A percentile compares a stretch with the other conserved stretches of the same genome.
Conservation (phyloP, 305 asterid genomes). For the Rubia occidens region DNA sequence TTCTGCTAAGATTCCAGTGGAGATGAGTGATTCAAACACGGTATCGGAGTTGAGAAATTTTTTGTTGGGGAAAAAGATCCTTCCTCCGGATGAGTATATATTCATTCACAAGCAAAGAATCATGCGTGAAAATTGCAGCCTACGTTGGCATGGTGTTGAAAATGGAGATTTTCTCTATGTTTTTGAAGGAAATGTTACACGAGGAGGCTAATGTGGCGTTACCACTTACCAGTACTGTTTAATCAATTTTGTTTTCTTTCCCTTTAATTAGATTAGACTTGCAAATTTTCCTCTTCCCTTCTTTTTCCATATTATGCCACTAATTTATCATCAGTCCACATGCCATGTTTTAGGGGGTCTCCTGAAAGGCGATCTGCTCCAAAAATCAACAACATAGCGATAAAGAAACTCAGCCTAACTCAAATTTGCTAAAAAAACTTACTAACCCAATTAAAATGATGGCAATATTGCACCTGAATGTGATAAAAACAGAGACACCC, state of each 20-base stretch:
- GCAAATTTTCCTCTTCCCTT: too few relatives aligned
- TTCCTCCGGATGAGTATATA: conserved; percentile 67
- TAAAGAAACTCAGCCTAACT: too few relatives aligned
- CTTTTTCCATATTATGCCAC: too few relatives aligned
- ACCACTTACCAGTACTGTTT: not conserved
- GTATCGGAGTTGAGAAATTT: conserved; percentile 39
- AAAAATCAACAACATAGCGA: too few relatives aligned
- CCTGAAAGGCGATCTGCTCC: too few relatives aligned
- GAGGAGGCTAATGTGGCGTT: conserved; percentile 7
- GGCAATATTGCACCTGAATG: too few relatives aligned
- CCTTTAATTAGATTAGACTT: too few relatives aligned
- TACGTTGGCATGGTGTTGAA: conserved; percentile 89
- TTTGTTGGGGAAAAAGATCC: conserved; percentile 31
- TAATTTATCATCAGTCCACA: too few relatives aligned
- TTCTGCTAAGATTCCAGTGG: conserved; percentile 45
- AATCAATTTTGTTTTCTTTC: not conserved
- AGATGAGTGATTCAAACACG: conserved; percentile 43
- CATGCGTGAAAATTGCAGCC: conserved; percentile 54
- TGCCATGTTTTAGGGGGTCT: too few relatives aligned
- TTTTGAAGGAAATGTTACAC: conserved; percentile 56
- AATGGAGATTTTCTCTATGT: conserved; percentile 59
- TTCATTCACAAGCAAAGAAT: conserved; percentile 77
- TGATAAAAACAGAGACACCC: too few relatives aligned
- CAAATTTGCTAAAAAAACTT: too few relatives aligned
- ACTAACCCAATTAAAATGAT: too few relatives aligned